Base-by-base conservation (phyloP, 2,329 filamentous ascomycete species). In the Fusarium keratoplasticum region DNA sequence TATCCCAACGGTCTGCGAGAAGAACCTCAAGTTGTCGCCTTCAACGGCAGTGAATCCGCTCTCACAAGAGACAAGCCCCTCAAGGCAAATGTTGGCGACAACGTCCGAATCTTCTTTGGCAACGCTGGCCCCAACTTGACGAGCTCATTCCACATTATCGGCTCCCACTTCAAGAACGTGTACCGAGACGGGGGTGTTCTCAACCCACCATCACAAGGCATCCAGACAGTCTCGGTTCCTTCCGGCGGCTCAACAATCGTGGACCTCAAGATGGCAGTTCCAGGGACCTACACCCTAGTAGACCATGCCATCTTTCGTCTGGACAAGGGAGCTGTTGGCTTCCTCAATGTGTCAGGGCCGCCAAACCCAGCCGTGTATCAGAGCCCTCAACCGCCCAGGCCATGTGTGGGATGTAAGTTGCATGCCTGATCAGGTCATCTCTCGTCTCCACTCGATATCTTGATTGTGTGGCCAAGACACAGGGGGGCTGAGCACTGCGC, bases 51-150 rank as follows among this genome's bases (percentile, higher is more conserved):
- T 4, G 70, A 72, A n/a, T 67, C 67, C 6, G 63, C 70, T 1
- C 29, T 72, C 3, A 70, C 70, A 27, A 67, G 69, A 38, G 67
- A 72, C 2, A 40, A 58, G 4, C 69, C 69, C 1, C 69, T 72
- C 16, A 70, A 64, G 13, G 67, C 69, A 3, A 66, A 67, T 25
- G 67, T 72, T 4, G 67, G 67, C 4, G 64, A 70, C 1, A 40
- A 50, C 5, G 44, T 70, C 8, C 29, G 69, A 1, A 70, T 70
- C 27, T 70, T 70, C 38, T 72, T 72, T 16, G 69, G 69, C 6
- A 72, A 72, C 40, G 63, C 67, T n/a, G 67, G 69, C 0, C 67
- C 69, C 20, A 72, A 72, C 11, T 13, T 70, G 4, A 72, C 67
- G 5, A 72, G 69, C 6, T 70, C 67, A 2, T 72, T 70, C 54